phyloP scores from a whole-genome alignment of 495 filamentous ascomycete genomes.

The Hypoxylon fuscum region DNA sequence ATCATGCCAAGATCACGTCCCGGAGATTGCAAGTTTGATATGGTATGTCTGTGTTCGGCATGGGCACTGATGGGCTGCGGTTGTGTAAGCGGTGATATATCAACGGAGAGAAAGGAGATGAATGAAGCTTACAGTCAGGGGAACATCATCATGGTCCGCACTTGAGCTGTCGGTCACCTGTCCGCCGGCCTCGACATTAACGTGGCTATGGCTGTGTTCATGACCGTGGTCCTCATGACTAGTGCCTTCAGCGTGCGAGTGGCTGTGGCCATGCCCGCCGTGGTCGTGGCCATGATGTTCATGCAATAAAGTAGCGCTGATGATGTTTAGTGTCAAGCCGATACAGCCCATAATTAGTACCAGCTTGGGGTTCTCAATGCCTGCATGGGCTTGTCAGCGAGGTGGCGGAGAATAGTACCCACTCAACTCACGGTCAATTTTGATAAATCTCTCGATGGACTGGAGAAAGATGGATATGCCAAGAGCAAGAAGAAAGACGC shows the following conservation, averaged over 20 bases:
- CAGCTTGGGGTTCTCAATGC: slow-evolving; percentile 76
- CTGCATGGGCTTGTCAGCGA: slow-evolving; percentile 54
- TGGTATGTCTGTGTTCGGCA: slow-evolving; percentile 63
- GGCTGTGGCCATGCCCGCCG: slow-evolving; percentile 38
- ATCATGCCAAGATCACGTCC: slow-evolving; percentile 85
- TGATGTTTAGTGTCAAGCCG: slow-evolving; percentile 82
- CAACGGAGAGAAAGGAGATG: slow-evolving; percentile 54
- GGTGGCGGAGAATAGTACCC: not conserved
- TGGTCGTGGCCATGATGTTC: slow-evolving; percentile 56
- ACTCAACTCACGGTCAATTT: slow-evolving; percentile 40
- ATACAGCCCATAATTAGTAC: slow-evolving; percentile 84
- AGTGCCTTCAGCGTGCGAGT: slow-evolving; percentile 46
- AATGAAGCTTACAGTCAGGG: slow-evolving; percentile 47
- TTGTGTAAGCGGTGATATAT: slow-evolving; percentile 61
- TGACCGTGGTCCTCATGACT: slow-evolving; percentile 45
- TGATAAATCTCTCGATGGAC: slow-evolving; percentile 85
- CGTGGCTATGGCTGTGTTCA: slow-evolving; percentile 55
- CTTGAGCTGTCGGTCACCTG: slow-evolving; percentile 47
- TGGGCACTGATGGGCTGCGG: slow-evolving; percentile 65
- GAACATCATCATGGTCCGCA: slow-evolving; percentile 55
- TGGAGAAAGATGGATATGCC: slow-evolving; percentile 93
- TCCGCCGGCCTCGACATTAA: slow-evolving; percentile 69
- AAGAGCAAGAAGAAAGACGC: slow-evolving; percentile 91
- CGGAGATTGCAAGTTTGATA: slow-evolving; percentile 36
- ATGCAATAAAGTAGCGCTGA: slow-evolving; percentile 84